Percentiles rank a stretch among this genome's conserved stretches.
These are phyloP conservation scores for Globisporangium echinulatum DNA, from an alignment of 352 stramenopile species.

Conservation along the genomic window DNA sequence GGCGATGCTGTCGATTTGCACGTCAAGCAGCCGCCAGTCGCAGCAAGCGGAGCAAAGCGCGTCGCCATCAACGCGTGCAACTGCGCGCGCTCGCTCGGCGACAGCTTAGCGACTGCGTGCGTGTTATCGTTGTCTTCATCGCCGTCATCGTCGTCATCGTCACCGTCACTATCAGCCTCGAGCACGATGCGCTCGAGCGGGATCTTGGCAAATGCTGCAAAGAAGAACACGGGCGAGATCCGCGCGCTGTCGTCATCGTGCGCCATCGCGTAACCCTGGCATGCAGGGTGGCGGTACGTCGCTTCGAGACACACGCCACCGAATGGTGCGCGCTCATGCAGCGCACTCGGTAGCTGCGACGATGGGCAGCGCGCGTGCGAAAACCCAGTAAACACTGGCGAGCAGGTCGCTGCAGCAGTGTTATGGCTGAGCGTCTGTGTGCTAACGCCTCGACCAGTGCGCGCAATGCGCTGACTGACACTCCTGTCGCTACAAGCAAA, in stretches of 20 bases:
- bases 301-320: conserved; percentile 14
- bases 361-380: conserved; percentile 38
- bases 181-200: conserved; percentile 40
- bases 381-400: conserved; percentile 52
- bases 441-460: too few species aligned
- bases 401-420: conserved; percentile 8
- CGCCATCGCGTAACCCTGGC: conserved; percentile 41
- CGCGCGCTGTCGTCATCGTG: conserved; percentile 27
- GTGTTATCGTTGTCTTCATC: not conserved
- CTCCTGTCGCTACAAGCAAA: conserved; percentile 15
- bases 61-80: conserved; percentile 27
- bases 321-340: conserved; percentile 3
- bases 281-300: conserved; percentile 46
- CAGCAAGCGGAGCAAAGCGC: conserved; percentile 12
- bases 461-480: too few species aligned
- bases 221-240: conserved; percentile 70
- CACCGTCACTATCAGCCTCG: conserved; percentile 23
- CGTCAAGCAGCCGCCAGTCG: conserved; percentile 21
- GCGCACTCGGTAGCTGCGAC: conserved; percentile 20
- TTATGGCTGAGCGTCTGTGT: not conserved
- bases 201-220: conserved; percentile 48
- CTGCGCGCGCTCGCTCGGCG: conserved; percentile 19
- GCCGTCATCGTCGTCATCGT: conserved; percentile 21
- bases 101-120: conserved; percentile 2
- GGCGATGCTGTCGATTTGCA: conserved; percentile 20